These are phyloP conservation scores for Crithidia expoeki DNA, from an alignment of 208 protist genomes.

Conservation along the genomic window DNA sequence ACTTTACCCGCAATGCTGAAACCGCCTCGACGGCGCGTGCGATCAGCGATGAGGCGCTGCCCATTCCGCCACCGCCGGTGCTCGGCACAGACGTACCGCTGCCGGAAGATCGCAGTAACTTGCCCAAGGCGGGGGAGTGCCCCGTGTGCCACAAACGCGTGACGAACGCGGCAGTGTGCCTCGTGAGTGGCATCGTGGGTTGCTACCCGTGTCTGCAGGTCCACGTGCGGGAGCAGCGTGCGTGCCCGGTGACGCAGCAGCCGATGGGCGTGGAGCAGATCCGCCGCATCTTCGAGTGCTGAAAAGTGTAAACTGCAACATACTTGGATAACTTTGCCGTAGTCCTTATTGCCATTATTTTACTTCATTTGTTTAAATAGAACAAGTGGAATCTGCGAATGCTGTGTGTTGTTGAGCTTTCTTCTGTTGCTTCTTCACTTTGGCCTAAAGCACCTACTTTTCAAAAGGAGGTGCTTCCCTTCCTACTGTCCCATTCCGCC, in stretches of 20 bases:
- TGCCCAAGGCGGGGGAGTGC: constrained; percentile 59
- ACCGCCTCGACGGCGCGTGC: constrained; percentile 14
- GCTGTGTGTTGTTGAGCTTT: too few relatives aligned
- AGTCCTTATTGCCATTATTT: too few relatives aligned
- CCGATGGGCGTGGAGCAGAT: constrained; percentile 59
- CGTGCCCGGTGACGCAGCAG: constrained; percentile 65
- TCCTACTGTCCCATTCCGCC: too few relatives aligned
- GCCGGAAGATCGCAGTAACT: constrained; percentile 19
- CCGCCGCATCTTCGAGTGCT: constrained; percentile 82
- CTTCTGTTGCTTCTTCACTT: too few relatives aligned
- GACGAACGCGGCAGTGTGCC: constrained; percentile 72
- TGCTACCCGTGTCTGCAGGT: constrained; percentile 83
- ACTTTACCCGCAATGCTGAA: constrained; percentile 49
- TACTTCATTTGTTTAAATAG: too few relatives aligned
- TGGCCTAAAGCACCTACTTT: too few relatives aligned
- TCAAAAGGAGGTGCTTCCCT: too few relatives aligned
- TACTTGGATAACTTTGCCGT: too few relatives aligned
- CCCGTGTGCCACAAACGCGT: constrained; percentile 63
- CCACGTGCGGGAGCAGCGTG: constrained; percentile 48
- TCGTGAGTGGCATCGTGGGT: constrained; percentile 68
- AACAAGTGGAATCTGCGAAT: too few relatives aligned
- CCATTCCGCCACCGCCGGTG: constrained; percentile 68
- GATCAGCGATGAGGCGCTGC: constrained; percentile 42
- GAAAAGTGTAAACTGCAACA: too few relatives aligned
- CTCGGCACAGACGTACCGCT: constrained; percentile 60